A percentile compares a stretch with the other conserved stretches of the same genome.
Evolutionary conservation across 2,329 filamentous ascomycete genomes (phyloP).

Genomic region (Ophiocordyceps sinensis): DNA sequence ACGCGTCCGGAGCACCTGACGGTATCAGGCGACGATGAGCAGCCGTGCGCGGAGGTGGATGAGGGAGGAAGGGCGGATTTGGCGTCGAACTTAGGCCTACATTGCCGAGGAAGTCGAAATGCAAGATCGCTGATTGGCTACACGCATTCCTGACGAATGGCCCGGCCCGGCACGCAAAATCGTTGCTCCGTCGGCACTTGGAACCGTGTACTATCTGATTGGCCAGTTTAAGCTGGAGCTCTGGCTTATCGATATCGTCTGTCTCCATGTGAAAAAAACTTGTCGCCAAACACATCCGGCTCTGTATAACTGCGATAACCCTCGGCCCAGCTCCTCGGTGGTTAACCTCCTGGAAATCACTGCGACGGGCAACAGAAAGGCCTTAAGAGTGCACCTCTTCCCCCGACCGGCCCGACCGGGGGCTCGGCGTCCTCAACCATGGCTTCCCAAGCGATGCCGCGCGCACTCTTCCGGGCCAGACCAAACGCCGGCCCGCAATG

Average conservation of each 20-base stretch:
- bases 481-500: conserved; percentile 11
- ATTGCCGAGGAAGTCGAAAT: conserved; percentile 41
- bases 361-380: too few species aligned
- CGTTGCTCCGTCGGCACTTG: conserved; percentile 7
- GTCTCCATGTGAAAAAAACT: too few species aligned
- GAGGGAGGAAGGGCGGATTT: background rate
- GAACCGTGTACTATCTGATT: conserved; percentile 10
- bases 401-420: background rate
- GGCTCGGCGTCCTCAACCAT: conserved; percentile 7
- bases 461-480: conserved; percentile 9
- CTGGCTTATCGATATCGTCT: too few species aligned
- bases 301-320: too few species aligned
- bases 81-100: background rate
- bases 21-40: too few species aligned
- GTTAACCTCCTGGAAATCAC: too few species aligned
- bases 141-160: conserved; percentile 10
- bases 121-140: conserved; percentile 28
- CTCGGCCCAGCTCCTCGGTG: too few species aligned
- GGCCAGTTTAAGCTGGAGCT: conserved; percentile 4
- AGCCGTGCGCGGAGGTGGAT: background rate
- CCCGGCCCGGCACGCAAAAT: conserved; percentile 15
- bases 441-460: conserved; percentile 11
- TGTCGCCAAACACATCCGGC: too few species aligned
- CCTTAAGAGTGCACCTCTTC: background rate
- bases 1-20: background rate